Percentiles rank a stretch among this genome's conserved stretches.
Conservation (phyloP, 2,329 filamentous ascomycete species). For the Trichoderma atrobrunneum region DNA sequence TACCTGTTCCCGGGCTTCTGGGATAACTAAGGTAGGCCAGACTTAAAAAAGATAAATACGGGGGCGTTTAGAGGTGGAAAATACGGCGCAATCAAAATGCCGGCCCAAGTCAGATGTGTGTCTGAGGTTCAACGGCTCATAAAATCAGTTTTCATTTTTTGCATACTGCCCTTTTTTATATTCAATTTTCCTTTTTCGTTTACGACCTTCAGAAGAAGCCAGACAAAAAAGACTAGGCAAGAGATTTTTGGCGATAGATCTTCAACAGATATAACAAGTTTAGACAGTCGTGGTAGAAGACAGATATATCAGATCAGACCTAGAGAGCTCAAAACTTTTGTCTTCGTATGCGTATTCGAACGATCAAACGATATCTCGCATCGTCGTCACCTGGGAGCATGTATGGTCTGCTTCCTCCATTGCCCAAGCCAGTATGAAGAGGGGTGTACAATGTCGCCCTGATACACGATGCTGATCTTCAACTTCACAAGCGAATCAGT, state of each 20-base stretch:
- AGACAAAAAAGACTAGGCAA: neutral
- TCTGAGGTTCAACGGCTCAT: neutral
- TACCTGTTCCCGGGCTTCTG: conserved; percentile 88
- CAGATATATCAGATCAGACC: neutral
- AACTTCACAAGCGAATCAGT: neutral
- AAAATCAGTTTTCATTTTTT: neutral
- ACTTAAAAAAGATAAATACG: neutral
- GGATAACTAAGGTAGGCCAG: conserved; percentile 35
- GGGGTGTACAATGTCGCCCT: neutral
- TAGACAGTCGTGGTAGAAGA: neutral
- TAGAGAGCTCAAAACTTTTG: neutral
- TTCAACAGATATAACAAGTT: conserved; percentile 13
- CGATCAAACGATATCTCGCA: neutral
- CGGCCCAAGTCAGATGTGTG: neutral
- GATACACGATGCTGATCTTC: neutral
- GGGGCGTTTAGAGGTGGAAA: neutral
- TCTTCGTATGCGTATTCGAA: neutral
- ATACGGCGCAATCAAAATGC: neutral
- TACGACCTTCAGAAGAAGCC: neutral
- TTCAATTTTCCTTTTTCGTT: neutral
- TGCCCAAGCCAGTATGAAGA: neutral
- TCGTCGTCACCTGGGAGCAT: no score
- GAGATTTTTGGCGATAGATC: neutral
- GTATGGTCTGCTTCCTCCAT: no score
- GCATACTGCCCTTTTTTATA: neutral